Evolutionary conservation across 441 rosid genomes (phyloP), one percentile per base, ranked within the genome.

Genomic region (Pelargonium fulgidum): DNA sequence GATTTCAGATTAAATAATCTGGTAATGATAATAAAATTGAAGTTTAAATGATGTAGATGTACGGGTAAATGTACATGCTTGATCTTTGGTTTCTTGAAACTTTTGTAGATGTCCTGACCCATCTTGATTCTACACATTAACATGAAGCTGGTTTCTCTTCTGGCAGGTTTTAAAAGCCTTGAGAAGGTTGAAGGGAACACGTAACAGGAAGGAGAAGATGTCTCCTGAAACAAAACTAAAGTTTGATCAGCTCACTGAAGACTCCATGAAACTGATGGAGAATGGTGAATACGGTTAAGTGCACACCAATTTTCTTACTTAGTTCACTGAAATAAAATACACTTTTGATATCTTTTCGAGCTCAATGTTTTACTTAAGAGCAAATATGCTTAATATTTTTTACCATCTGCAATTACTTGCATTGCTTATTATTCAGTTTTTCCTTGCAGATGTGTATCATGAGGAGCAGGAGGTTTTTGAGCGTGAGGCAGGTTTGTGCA

Each of bases 221-320:
- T 79, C 90, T 2, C 70, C 86, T 61, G 92, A 89, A 79, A 86
- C 88, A 1, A 88, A 90, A 78, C 81, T 4, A 64, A 76, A 89
- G 22, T 94, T 94, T 83, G 98, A 94, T 80, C 91, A 87, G 86
- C 89, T 94, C 75, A 94, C 99, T 64, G 99, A 94, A 78, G 97
- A 89, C 80, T 90, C 99, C 29, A 81, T 83, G 84, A 89, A 73
- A 75, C 82, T 94, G 72, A 79, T 90, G 82, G 89, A 84, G 74
- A 79, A 87, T 69, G 99, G 99, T 39, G 98, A 92, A 70, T 89
- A 82, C 81, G 75, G 99, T 93, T 84, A 79, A 86, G 90, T 81
- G 67, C 77, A 39, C 42, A 26, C 22, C 71, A 0, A 29, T 67
- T 64, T 19, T 22, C 36, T 54, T 65, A 20, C 41, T 52, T 24